Conservation (phyloP, 75 land plant species). For the Isoetes taiwanensis region DNA sequence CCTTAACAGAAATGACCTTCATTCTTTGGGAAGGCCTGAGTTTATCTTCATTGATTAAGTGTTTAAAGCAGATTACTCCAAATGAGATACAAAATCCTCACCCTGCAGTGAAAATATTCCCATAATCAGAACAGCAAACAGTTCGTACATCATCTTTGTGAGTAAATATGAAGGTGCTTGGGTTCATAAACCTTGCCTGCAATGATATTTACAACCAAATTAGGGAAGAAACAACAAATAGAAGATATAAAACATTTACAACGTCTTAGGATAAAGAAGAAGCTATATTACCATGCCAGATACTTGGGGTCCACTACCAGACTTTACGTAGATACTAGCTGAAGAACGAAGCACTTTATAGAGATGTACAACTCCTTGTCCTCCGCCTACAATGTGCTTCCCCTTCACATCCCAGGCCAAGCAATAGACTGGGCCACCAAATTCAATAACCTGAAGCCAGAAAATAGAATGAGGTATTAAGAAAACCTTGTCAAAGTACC, state of each 20-base stretch:
- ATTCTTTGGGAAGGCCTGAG: neutral
- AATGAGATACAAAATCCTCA: neutral
- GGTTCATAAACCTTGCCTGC: constrained; percentile 3
- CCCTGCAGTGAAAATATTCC: constrained; percentile 4
- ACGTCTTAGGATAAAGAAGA: too few species aligned
- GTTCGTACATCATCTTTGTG: neutral
- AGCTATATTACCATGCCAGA: too few species aligned
- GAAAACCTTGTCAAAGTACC: too few species aligned
- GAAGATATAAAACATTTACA: too few species aligned
- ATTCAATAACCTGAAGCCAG: constrained; percentile 15
- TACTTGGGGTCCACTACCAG: too few species aligned
- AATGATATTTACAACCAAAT: too few species aligned
- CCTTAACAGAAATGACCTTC: too few species aligned
- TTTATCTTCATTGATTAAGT: neutral
- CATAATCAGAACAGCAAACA: neutral
- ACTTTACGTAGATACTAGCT: constrained; percentile 18
- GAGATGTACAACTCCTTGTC: constrained; percentile 18
- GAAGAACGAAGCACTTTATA: constrained; percentile 17
- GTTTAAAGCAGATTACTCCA: neutral
- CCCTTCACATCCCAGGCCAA: constrained; percentile 22
- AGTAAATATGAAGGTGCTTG: neutral
- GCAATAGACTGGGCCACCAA: constrained; percentile 24
- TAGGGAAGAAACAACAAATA: too few species aligned
- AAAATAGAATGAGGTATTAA: neutral
- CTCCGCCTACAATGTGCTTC: constrained; percentile 18